These are phyloP conservation scores for Beta corolliflora DNA, from an alignment of 179 eudicot species.

Conservation along the genomic window DNA sequence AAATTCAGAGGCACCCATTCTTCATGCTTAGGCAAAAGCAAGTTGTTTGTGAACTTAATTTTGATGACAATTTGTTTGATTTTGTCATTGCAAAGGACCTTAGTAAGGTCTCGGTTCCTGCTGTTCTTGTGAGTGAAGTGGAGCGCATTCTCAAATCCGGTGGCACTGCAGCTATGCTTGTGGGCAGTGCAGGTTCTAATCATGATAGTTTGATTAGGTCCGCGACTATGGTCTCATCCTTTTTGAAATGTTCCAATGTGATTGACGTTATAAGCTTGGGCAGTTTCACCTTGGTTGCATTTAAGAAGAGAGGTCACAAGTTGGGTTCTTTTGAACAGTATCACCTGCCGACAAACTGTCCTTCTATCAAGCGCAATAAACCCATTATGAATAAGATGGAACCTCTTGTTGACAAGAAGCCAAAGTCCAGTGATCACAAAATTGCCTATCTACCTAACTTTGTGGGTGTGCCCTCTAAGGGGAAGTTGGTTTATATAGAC, in stretches of 20 bases:
- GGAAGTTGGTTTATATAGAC: conserved; percentile 64
- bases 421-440: conserved; percentile 6
- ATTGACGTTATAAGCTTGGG: conserved; percentile 51
- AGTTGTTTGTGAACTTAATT: conserved; percentile 60
- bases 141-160: conserved; percentile 80
- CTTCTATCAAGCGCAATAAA: conserved; percentile 52
- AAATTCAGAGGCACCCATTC: conserved; percentile 57
- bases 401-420: conserved; percentile 38
- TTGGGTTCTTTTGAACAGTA: conserved; percentile 44
- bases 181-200: conserved; percentile 40
- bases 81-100: conserved; percentile 70
- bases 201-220: conserved; percentile 58
- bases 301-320: conserved; percentile 49
- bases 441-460: conserved; percentile 53
- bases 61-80: conserved; percentile 51
- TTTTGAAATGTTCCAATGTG: conserved; percentile 57
- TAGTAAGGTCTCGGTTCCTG: conserved; percentile 73
- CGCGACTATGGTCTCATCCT: conserved; percentile 58
- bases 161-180: conserved; percentile 74
- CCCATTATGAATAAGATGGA: conserved; percentile 56
- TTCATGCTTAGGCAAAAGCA: conserved; percentile 58
- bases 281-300: conserved; percentile 51
- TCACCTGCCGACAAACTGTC: conserved; percentile 59
- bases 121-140: conserved; percentile 68
- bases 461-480: conserved; percentile 50